These are phyloP conservation scores for Malassezia arunalokei DNA, from an alignment of 1,284 basidiomycete species.

Conservation along the genomic window DNA sequence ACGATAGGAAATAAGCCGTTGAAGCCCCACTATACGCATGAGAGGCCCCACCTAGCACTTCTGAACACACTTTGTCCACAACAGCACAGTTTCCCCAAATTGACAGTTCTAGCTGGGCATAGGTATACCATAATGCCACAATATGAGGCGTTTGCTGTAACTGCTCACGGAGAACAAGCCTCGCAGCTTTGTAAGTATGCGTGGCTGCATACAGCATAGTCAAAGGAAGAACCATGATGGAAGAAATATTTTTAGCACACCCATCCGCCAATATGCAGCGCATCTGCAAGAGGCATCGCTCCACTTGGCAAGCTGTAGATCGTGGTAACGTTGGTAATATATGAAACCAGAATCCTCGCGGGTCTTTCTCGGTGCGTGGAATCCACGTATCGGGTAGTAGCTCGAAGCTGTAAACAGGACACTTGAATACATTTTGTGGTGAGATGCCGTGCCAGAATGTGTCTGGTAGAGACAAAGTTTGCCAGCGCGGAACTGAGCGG, in stretches of 20 bases:
- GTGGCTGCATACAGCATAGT: constrained; percentile 2
- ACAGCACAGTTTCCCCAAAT: constrained; percentile 1
- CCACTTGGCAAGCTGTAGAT: neutral
- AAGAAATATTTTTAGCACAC: neutral
- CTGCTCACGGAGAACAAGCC: neutral
- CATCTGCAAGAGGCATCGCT: neutral
- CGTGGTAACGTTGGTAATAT: neutral
- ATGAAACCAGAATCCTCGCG: constrained; percentile 5
- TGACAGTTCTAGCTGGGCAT: constrained; percentile 8
- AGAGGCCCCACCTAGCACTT: neutral
- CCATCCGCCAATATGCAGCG: neutral
- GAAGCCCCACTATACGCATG: neutral
- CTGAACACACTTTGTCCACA: neutral
- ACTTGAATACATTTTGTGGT: neutral
- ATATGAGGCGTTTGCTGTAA: neutral
- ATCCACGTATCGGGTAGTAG: constrained; percentile 2
- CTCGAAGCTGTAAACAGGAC: neutral
- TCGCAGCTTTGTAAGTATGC: neutral
- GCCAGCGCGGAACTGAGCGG: neutral
- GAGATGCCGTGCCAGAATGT: neutral
- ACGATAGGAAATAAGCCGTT: neutral
- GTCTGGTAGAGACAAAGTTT: neutral
- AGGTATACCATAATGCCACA: constrained; percentile 8
- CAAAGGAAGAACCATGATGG: neutral
- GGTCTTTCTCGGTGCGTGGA: neutral